These are phyloP conservation scores for Bruguiera hainesii DNA, from an alignment of 441 rosid species.

Conservation along the genomic window DNA sequence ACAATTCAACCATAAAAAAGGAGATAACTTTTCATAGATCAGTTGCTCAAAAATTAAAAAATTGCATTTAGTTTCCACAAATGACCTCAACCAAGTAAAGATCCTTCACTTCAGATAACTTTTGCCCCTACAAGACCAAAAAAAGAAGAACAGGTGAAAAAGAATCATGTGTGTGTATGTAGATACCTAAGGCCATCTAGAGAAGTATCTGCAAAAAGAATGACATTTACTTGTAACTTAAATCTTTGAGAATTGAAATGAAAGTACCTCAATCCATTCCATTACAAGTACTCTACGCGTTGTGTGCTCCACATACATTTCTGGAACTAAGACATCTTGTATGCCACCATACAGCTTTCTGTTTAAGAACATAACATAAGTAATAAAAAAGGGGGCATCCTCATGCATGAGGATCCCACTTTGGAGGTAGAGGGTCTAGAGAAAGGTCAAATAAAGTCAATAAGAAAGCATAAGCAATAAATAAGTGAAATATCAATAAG, in stretches of 20 bases:
- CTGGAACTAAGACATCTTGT: conserved; percentile 81
- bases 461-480: no score
- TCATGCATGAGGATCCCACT: neutral
- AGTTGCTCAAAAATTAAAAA: conserved; percentile 13
- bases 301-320: conserved; percentile 73
- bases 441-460: no score
- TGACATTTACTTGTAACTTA: neutral
- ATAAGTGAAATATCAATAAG: no score
- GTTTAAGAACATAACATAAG: conserved; percentile 25
- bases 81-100: conserved; percentile 75
- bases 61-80: conserved; percentile 18
- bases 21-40: neutral
- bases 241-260: neutral
- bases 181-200: neutral
- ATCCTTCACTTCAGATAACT: conserved; percentile 77
- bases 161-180: conserved; percentile 6
- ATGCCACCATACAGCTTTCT: conserved; percentile 79
- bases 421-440: no score
- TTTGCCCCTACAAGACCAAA: conserved; percentile 60
- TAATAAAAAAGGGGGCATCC: neutral
- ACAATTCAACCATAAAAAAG: conserved; percentile 13
- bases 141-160: conserved; percentile 1
- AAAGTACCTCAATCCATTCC: conserved; percentile 95
- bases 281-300: conserved; percentile 84
- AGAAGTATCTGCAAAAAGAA: conserved; percentile 14